phyloP scores from a whole-genome alignment of 805 yeast genomes.

The Wickerhamiella spandovensis region DNA sequence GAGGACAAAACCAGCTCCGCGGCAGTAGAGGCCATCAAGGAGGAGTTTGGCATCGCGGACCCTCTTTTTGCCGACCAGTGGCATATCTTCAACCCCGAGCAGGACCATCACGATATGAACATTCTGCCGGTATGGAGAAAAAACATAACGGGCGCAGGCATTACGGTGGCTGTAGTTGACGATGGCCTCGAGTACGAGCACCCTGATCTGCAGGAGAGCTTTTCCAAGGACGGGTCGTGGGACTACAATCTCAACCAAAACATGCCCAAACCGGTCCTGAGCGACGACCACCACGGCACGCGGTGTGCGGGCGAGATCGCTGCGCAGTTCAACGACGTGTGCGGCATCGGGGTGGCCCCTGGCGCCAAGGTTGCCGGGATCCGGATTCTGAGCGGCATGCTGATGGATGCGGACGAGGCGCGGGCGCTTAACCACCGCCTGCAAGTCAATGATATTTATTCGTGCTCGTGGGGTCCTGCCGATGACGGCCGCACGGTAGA shows the following conservation, averaged over 20 bases:
- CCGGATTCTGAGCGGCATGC: conserved; percentile 68
- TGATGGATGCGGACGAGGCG: conserved; percentile 84
- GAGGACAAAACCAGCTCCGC: background rate
- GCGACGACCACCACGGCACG: conserved; percentile 88
- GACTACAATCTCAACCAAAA: conserved; percentile 71
- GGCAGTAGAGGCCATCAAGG: conserved; percentile 14
- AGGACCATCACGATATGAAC: conserved; percentile 75
- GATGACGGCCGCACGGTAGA: conserved; percentile 84
- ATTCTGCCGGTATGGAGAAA: conserved; percentile 75
- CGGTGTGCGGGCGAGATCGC: conserved; percentile 98
- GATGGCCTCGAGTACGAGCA: conserved; percentile 84
- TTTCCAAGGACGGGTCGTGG: conserved; percentile 63
- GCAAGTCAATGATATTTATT: conserved; percentile 80
- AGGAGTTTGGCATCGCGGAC: conserved; percentile 56
- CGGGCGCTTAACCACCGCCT: conserved; percentile 68
- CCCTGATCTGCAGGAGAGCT: conserved; percentile 57
- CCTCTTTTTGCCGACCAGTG: conserved; percentile 80
- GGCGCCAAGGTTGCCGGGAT: conserved; percentile 78
- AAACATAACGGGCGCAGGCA: conserved; percentile 67
- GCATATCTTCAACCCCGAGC: conserved; percentile 70
- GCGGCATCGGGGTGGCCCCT: conserved; percentile 97
- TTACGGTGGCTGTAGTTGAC: conserved; percentile 81
- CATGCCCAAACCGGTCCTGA: conserved; percentile 66
- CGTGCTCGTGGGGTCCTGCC: conserved; percentile 98
- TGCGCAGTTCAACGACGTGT: conserved; percentile 61